Percentiles rank a stretch among this genome's conserved stretches.
These are phyloP conservation scores for Pleurotus citrinopileatus DNA, from an alignment of 768 basidiomycete genomes.

Conservation along the genomic window DNA sequence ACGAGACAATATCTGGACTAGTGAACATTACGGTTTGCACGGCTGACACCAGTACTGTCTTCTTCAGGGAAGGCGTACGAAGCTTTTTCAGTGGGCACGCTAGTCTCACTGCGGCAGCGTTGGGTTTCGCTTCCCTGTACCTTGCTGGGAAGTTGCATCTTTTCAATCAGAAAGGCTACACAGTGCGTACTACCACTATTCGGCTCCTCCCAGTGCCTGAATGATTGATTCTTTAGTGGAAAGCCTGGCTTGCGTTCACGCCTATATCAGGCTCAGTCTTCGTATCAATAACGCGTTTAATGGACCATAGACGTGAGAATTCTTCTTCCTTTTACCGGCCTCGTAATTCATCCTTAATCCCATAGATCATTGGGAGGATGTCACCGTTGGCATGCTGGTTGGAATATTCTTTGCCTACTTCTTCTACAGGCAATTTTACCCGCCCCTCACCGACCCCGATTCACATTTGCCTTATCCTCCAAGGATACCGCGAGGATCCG, in stretches of 20 bases:
- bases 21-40: slow-evolving; percentile 20
- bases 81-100: slow-evolving; percentile 27
- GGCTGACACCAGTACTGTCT: slow-evolving; percentile 14
- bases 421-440: slow-evolving; percentile 23
- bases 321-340: neutral
- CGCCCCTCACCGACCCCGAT: slow-evolving; percentile 19
- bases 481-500: neutral
- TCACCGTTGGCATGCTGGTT: slow-evolving; percentile 16
- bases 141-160: slow-evolving; percentile 22
- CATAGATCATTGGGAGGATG: slow-evolving; percentile 18
- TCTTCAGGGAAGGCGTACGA: slow-evolving; percentile 23
- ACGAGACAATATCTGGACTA: slow-evolving; percentile 20
- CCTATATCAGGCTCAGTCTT: slow-evolving; percentile 20
- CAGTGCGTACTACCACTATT: slow-evolving; percentile 11
- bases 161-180: slow-evolving; percentile 17
- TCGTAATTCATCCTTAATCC: neutral
- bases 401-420: slow-evolving; percentile 17
- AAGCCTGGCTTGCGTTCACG: slow-evolving; percentile 21
- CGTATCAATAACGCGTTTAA: slow-evolving; percentile 21
- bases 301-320: slow-evolving; percentile 18
- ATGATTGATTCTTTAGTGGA: too few relatives aligned
- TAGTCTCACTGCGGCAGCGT: slow-evolving; percentile 18
- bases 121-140: slow-evolving; percentile 20
- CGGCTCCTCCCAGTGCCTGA: neutral
- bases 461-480: slow-evolving; percentile 18